A percentile compares a stretch with the other conserved stretches of the same genome.
Evolutionary conservation across 495 filamentous ascomycete genomes (phyloP).

Genomic region (Bathelium albidoporum): DNA sequence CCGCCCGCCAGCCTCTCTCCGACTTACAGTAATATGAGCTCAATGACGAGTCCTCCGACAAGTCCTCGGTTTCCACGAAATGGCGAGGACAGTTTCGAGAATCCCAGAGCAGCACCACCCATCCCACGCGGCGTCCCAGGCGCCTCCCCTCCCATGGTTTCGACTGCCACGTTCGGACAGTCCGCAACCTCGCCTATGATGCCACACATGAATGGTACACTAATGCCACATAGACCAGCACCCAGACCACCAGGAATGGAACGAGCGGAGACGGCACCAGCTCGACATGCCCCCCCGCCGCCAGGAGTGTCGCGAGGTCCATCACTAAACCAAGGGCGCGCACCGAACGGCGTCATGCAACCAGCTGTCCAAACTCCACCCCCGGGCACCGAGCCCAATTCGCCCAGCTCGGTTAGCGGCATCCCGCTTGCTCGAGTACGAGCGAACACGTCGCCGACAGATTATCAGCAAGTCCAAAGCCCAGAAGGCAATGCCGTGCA

Average conservation of each 20-base stretch:
- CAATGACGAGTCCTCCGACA: slow-evolving; percentile 69
- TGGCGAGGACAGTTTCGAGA: slow-evolving; percentile 91
- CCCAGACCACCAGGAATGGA: slow-evolving; percentile 47
- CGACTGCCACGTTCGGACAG: neutral
- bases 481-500: slow-evolving; percentile 14
- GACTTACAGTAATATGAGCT: slow-evolving; percentile 44
- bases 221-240: slow-evolving; percentile 55
- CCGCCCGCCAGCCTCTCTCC: slow-evolving; percentile 26
- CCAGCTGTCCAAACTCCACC: neutral
- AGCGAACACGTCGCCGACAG: neutral
- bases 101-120: slow-evolving; percentile 85
- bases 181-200: slow-evolving; percentile 28
- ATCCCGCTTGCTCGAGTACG: slow-evolving; percentile 5
- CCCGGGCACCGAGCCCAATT: neutral
- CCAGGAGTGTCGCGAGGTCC: slow-evolving; percentile 14
- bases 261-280: slow-evolving; percentile 30
- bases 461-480: neutral
- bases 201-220: slow-evolving; percentile 45
- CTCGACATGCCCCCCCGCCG: slow-evolving; percentile 33
- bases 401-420: slow-evolving; percentile 16
- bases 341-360: neutral
- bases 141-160: neutral
- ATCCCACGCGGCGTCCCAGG: slow-evolving; percentile 54
- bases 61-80: slow-evolving; percentile 89
- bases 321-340: neutral